These are phyloP conservation scores for Aureobasidium sp. DNA, from an alignment of 2,329 filamentous ascomycete genomes.

Conservation along the genomic window DNA sequence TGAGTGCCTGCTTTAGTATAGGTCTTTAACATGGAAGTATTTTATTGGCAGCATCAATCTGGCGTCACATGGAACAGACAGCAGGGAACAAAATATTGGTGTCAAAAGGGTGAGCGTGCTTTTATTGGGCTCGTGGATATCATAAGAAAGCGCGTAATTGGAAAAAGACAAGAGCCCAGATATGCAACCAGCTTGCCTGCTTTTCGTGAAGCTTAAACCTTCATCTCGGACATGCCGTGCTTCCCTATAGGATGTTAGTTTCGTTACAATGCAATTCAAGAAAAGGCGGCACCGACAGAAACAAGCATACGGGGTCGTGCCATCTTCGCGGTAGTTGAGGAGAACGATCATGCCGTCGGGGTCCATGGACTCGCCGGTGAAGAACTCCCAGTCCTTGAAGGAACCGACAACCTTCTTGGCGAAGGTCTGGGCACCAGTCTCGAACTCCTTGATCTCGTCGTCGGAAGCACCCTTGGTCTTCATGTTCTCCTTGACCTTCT, in stretches of 20 bases:
- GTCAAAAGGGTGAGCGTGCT: conserved; percentile 9
- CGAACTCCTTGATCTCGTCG: conserved; percentile 67
- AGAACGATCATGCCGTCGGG: conserved; percentile 90
- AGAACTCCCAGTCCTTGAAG: conserved; percentile 96
- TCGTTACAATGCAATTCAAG: no score
- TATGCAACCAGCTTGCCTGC: conserved; percentile 6
- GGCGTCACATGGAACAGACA: no score
- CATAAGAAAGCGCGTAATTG: conserved; percentile 8
- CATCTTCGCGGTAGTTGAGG: conserved; percentile 97
- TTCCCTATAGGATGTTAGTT: conserved; percentile 50
- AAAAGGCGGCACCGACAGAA: no score
- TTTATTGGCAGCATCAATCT: no score
- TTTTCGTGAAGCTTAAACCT: conserved; percentile 54
- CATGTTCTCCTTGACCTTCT: conserved; percentile 68
- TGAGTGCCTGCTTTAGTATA: no score
- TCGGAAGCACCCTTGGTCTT: conserved; percentile 53
- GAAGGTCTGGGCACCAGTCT: conserved; percentile 63
- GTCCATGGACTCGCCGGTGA: conserved; percentile 86
- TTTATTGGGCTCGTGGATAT: conserved; percentile 13
- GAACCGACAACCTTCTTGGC: conserved; percentile 77
- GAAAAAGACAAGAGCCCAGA: conserved; percentile 1
- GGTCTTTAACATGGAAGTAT: no score
- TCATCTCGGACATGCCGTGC: conserved; percentile 79
- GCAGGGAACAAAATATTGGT: not conserved
- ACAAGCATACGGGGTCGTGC: conserved; percentile 77